A percentile compares a stretch with the other conserved stretches of the same genome.
phyloP scores from a whole-genome alignment of 352 stramenopile genomes.

The Phytophthora pisi region DNA sequence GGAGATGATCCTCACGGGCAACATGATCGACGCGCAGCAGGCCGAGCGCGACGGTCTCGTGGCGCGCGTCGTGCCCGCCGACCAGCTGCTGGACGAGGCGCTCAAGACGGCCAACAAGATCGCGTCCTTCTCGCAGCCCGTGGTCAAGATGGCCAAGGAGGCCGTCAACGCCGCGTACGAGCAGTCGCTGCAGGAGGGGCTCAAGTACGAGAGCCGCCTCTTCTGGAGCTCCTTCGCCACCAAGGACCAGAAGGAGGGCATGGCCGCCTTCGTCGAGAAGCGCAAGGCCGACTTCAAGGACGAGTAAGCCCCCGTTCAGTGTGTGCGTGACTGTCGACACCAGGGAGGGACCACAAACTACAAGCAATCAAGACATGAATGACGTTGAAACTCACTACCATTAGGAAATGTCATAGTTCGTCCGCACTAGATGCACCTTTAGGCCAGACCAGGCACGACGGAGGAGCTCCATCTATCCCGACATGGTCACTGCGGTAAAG shows the following conservation, averaged over 20 bases:
- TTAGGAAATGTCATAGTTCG: background rate
- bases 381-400: background rate
- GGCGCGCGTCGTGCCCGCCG: slow-evolving; percentile 91
- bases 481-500: background rate
- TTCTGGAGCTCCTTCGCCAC: slow-evolving; percentile 99
- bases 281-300: slow-evolving; percentile 95
- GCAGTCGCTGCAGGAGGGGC: slow-evolving; percentile 93
- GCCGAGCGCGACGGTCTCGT: slow-evolving; percentile 94
- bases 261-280: slow-evolving; percentile 98
- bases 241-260: slow-evolving; percentile 94
- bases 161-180: slow-evolving; percentile 94
- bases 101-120: slow-evolving; percentile 97
- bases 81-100: slow-evolving; percentile 93
- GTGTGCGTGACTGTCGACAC: background rate
- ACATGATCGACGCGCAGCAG: slow-evolving; percentile 96
- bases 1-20: slow-evolving; percentile 98
- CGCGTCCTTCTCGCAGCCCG: slow-evolving; percentile 94
- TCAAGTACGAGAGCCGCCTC: slow-evolving; percentile 97
- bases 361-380: background rate
- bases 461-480: background rate
- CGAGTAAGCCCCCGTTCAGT: slow-evolving; percentile 64
- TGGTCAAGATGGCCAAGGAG: slow-evolving; percentile 98
- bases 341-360: background rate
- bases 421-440: background rate
- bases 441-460: background rate